A percentile compares a stretch with the other conserved stretches of the same genome.
Conservation (phyloP, 345 rosid species). For the Populus tremula region DNA sequence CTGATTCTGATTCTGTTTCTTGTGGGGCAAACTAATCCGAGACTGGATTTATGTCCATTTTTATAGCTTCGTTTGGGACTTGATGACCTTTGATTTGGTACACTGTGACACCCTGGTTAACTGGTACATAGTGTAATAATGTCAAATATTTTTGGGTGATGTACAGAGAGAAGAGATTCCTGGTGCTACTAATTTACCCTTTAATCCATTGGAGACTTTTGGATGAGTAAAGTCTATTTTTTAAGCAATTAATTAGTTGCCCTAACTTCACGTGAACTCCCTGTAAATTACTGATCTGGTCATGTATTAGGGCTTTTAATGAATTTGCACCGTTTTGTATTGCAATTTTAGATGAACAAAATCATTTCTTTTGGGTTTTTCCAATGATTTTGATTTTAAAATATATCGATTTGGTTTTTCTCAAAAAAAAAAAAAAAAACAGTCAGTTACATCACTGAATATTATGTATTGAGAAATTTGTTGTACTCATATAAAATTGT, state of each 20-base stretch:
- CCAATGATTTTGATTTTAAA: too few relatives aligned
- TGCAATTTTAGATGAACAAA: too few relatives aligned
- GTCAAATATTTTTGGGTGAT: background rate
- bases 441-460: too few relatives aligned
- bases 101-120: background rate
- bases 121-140: background rate
- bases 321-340: too few relatives aligned
- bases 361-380: too few relatives aligned
- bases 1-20: background rate
- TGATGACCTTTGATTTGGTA: background rate
- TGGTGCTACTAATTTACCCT: background rate
- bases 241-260: background rate
- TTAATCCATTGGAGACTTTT: background rate
- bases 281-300: background rate
- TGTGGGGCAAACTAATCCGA: background rate
- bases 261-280: background rate
- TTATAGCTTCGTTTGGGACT: slow-evolving; percentile 2
- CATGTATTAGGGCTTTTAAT: background rate
- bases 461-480: too few relatives aligned
- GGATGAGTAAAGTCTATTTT: background rate
- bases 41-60: background rate
- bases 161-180: background rate
- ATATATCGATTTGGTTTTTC: too few relatives aligned
- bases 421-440: too few relatives aligned
- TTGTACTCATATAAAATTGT: too few relatives aligned